Percentiles rank a stretch among this genome's conserved stretches.
Conservation (phyloP, 2,329 filamentous ascomycete genomes). For the Hymenoscyphus linearis region DNA sequence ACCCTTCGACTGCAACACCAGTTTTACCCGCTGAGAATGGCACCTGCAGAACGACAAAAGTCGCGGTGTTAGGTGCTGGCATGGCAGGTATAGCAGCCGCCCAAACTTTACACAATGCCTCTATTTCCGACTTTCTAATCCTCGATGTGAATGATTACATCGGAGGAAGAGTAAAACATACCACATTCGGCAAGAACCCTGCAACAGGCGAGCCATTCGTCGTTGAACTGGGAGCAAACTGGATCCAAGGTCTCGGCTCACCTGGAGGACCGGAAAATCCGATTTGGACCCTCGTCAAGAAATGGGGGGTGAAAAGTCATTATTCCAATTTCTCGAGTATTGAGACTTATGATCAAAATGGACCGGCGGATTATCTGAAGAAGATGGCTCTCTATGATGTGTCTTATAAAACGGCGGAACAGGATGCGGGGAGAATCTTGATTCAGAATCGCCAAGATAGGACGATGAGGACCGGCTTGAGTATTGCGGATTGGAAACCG, state of each 20-base stretch:
- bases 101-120: slow-evolving; percentile 56
- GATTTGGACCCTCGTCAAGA: slow-evolving; percentile 57
- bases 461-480: slow-evolving; percentile 53
- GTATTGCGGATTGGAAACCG: slow-evolving; percentile 58
- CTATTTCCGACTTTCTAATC: slow-evolving; percentile 58
- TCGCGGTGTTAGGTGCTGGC: slow-evolving; percentile 49
- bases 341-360: slow-evolving; percentile 54
- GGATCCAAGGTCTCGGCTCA: slow-evolving; percentile 43
- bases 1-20: background rate
- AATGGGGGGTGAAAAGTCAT: slow-evolving; percentile 49
- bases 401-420: slow-evolving; percentile 40
- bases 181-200: slow-evolving; percentile 33
- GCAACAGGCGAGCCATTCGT: slow-evolving; percentile 40
- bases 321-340: slow-evolving; percentile 56
- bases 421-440: slow-evolving; percentile 53
- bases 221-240: slow-evolving; percentile 64
- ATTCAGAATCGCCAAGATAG: slow-evolving; percentile 56
- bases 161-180: slow-evolving; percentile 56
- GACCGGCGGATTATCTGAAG: slow-evolving; percentile 44
- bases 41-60: slow-evolving; percentile 32
- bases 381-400: slow-evolving; percentile 47
- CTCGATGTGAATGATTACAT: slow-evolving; percentile 58
- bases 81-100: slow-evolving; percentile 60
- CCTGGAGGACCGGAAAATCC: slow-evolving; percentile 48
- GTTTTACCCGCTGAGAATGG: slow-evolving; percentile 3